A percentile compares a stretch with the other conserved stretches of the same genome.
Evolutionary conservation across 768 basidiomycete genomes (phyloP).

Genomic region (Amyloporia xantha): DNA sequence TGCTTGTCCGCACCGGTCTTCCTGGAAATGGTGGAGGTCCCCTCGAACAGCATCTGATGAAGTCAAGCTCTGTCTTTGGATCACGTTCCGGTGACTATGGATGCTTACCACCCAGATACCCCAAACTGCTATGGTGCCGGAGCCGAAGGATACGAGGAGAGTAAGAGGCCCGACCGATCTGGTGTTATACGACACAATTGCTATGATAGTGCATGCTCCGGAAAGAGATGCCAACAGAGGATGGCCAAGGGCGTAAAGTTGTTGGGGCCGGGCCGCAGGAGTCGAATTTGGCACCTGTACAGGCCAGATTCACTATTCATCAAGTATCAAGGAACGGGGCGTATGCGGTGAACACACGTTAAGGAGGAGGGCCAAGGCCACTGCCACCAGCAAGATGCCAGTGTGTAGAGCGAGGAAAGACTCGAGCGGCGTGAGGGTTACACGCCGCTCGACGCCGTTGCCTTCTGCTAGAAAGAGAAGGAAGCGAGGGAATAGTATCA

Average conservation of each 20-base stretch:
- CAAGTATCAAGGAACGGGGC: too few species aligned
- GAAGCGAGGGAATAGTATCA: constrained; percentile 51
- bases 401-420: constrained; percentile 61
- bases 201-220: constrained; percentile 42
- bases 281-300: too few species aligned
- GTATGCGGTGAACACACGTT: constrained; percentile 42
- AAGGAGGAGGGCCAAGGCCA: constrained; percentile 51
- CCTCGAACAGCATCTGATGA: constrained; percentile 53
- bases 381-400: constrained; percentile 51
- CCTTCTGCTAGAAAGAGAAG: constrained; percentile 61
- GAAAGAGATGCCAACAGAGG: constrained; percentile 62
- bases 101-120: constrained; percentile 64
- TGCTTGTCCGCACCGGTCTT: constrained; percentile 79
- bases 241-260: constrained; percentile 32
- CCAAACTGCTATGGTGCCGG: constrained; percentile 50
- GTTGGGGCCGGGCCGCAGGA: background rate
- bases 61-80: background rate
- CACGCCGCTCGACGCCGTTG: constrained; percentile 31
- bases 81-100: background rate
- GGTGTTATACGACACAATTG: constrained; percentile 64
- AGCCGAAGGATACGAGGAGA: constrained; percentile 42
- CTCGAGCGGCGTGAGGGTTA: constrained; percentile 57
- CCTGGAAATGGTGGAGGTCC: constrained; percentile 49
- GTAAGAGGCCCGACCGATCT: constrained; percentile 49
- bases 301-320: too few species aligned